Percentiles rank a stretch among this genome's conserved stretches.
Evolutionary conservation across 441 rosid genomes (phyloP).

Genomic region (Melastoma candidum): DNA sequence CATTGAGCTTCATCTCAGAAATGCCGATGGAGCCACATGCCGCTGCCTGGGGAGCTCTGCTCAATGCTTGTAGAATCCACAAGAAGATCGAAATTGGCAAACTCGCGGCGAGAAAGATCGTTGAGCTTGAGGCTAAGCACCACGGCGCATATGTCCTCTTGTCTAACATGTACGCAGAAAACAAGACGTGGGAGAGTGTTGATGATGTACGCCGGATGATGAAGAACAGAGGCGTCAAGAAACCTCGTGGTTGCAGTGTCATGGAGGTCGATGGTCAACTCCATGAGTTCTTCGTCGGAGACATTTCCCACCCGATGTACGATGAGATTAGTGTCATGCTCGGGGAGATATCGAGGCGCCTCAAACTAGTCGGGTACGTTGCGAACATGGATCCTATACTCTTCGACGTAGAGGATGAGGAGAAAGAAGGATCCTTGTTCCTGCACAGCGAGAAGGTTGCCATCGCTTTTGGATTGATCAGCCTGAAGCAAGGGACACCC

Average conservation of each 20-base stretch:
- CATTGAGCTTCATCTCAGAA: conserved; percentile 26
- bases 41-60: conserved; percentile 57
- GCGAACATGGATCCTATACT: conserved; percentile 30
- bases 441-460: conserved; percentile 34
- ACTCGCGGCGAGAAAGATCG: conserved; percentile 34
- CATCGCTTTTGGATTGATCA: conserved; percentile 36
- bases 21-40: conserved; percentile 53
- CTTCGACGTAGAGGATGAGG: conserved; percentile 40
- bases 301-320: conserved; percentile 34
- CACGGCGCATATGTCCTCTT: conserved; percentile 43
- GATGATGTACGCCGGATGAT: conserved; percentile 29
- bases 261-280: conserved; percentile 41
- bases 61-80: conserved; percentile 46
- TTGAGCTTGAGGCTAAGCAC: conserved; percentile 36
- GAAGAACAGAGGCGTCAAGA: conserved; percentile 39
- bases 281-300: conserved; percentile 42
- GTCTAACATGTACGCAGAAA: conserved; percentile 49
- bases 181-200: conserved; percentile 37
- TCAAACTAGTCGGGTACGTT: conserved; percentile 35
- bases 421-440: conserved; percentile 33
- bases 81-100: conserved; percentile 39
- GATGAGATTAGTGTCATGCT: conserved; percentile 23
- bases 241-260: conserved; percentile 49
- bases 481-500: conserved; percentile 27
- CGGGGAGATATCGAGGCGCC: conserved; percentile 30